Base-by-base conservation (phyloP, 2,329 filamentous ascomycete genomes). In the Epichloe typhina region DNA sequence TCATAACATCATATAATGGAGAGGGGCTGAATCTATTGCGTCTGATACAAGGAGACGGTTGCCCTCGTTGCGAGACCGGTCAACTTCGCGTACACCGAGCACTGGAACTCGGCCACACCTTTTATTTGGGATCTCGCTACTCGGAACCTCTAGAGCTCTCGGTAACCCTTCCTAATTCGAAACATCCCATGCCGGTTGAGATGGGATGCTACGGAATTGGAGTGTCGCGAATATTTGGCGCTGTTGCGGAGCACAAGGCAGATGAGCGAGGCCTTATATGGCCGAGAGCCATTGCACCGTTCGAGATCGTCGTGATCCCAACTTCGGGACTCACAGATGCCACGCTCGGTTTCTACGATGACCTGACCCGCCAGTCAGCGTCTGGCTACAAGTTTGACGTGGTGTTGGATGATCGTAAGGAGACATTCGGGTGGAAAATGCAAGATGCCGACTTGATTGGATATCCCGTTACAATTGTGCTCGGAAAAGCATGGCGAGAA, bases 161-260 rank as follows among this genome's bases (percentile, higher is more conserved):
- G 1, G 76, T 93, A 2, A 69, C 71, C 4, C 54, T 67, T 62
- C 67, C 12, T 54, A 56, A 40, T 55, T 21, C 62, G 19, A 58
- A 58, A 11, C 57, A 56, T 31, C 58, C 54, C 3, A 72, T 80
- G 0, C 73, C 82, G 0, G 76, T 95, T 61, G 81, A 95, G 56
- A 98, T 98, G 93, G 93, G 93, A 50, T 98, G 93, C 64, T 88
- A 96, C 62, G 93, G 93, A 1, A 94, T 98, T 54, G 93, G 93
- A 2, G 81, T 98, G 17, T 95, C 89, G 5, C 84, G 93, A 43
- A 82, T 98, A 59, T 83, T 98, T 54, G 89, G 84, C 8, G 88
- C 93, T 1, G 80, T 93, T 1, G 90, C 90, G 1, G 84, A 91
- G 55, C 77, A 84, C 39, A 72, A 88, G 9, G 75, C 81, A 0